Evolutionary conservation across 192 early-diverging fungal genomes (phyloP), one percentile per base, ranked within the genome.

Genomic region (Fimicolochytrium jonesii): DNA sequence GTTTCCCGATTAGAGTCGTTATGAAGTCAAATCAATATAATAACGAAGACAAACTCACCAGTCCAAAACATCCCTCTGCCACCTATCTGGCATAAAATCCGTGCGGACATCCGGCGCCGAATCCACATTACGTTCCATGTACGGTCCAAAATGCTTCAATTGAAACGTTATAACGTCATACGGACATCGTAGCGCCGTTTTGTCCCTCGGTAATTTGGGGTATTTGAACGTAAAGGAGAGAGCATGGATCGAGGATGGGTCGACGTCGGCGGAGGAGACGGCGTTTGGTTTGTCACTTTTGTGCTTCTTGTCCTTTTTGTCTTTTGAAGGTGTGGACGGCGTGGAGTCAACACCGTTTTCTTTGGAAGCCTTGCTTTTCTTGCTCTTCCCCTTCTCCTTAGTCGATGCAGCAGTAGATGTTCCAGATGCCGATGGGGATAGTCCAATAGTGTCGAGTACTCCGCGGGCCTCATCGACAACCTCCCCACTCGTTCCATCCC

Each of bases 1-100:
- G n/a, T n/a, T n/a, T 6, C 46, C 9, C 13, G 22, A 6, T 6
- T 20, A 6, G 9, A 7, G 11, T 7, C 17, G 22, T 47, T 20
- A 47, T 7, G 9, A 6, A 47, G 6, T 20, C 9, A 13, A 6
- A 6, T 47, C 46, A 13, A 13, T 20, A 13, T 6, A 22, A 47
- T 20, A 9, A 11, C n/a, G n/a, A 26, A 72, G 69, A 37, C 64
- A 20, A n/a, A n/a, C n/a, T n/a, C n/a, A n/a, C n/a, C n/a, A n/a
- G 56, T 77, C 65, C 20, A 77, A 51, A 20, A 76, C 61, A 20
- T 76, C 25, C 20, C 36, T 13, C 53, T 77, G 75, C 75, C 75
- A 77, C 4, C 11, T 11, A 36, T 77, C 75, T 23, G 75, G 75
- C n/a, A 62, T 42, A 46, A 77, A 77, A 20, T 64, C 54, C 11